Base-by-base conservation (phyloP, 2,329 filamentous ascomycete genomes). In the Calonectria honghensis region DNA sequence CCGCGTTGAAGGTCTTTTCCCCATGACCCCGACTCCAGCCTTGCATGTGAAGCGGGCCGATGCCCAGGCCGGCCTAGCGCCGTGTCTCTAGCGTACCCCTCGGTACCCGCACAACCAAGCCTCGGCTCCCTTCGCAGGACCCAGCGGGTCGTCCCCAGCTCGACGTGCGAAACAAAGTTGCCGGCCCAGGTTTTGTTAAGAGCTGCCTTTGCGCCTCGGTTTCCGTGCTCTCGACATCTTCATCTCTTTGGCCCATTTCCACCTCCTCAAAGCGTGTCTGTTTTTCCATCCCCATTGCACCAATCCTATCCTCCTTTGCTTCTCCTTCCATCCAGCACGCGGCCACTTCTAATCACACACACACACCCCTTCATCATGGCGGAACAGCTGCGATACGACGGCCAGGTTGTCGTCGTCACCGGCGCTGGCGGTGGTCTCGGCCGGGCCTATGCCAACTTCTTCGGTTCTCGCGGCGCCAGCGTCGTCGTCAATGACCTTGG, bases 401-500 rank as follows among this genome's bases (percentile, higher is more conserved):
- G 93, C 87, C 94, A 96, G 88, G 94, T 94, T 80, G 93, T 95
- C 83, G 94, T 96, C 81, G 93, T 96, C 80, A 96, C 94, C 70
- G 94, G 94, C 80, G 94, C 94, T 74, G 94, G 94, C 78, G 94
- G 94, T 84, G 94, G 94, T 77, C 88, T 96, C 73, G 94, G 94
- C 81, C 94, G 93, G 85, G 93, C 93, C 82, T 98, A 94, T 85
- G 96, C 97, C 80, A 88, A 93, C 75, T 98, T 98, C 90, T 98
- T 98, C 84, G 97, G 91, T 73, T 96, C 95, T 72, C 93, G 96
- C 83, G 97, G 97, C 82, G 97, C 96, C 80, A 97, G 94, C 86
- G 94, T 98, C 81, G 96, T 99, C 63, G 97, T 99, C 81, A 99
- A 99, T 86, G 97, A 99, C 85, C 91, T 98, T 67, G 97, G 97